phyloP scores from a whole-genome alignment of 23 red algal species.

The Cyanidioschyzon merolae region DNA sequence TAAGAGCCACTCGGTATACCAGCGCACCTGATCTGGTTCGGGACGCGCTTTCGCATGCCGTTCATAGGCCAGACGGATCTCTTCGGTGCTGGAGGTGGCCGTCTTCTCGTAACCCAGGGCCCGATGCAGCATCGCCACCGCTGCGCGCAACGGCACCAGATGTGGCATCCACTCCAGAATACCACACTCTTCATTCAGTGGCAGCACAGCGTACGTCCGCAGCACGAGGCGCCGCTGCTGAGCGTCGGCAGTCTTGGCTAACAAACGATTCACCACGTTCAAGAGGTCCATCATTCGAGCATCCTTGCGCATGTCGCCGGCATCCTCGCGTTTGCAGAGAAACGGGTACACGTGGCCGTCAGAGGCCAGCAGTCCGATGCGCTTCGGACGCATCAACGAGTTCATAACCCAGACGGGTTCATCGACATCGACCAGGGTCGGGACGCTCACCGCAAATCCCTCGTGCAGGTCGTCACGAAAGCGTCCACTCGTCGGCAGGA shows the following conservation, averaged over 20 bases:
- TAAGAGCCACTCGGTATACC: constrained; percentile 61
- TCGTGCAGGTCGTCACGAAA: neutral
- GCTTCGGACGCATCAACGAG: constrained; percentile 84
- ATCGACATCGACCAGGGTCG: constrained; percentile 49
- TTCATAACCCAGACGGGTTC: constrained; percentile 58
- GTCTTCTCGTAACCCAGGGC: constrained; percentile 19
- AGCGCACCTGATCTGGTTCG: constrained; percentile 2
- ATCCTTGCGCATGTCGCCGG: constrained; percentile 91
- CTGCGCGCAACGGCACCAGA: constrained; percentile 47
- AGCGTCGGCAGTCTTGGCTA: constrained; percentile 26
- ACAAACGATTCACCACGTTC: constrained; percentile 61
- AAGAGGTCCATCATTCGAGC: constrained; percentile 82
- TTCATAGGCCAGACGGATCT: constrained; percentile 43
- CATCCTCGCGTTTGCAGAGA: constrained; percentile 66
- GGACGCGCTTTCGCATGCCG: constrained; percentile 2
- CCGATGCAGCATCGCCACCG: constrained; percentile 34
- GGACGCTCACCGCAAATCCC: constrained; percentile 34
- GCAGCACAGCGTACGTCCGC: constrained; percentile 84
- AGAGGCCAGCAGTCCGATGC: constrained; percentile 57
- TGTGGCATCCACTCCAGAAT: constrained; percentile 97
- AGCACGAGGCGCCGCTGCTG: constrained; percentile 38
- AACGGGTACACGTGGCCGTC: constrained; percentile 73
- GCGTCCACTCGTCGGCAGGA: constrained; percentile 18
- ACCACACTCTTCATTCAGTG: constrained; percentile 88
- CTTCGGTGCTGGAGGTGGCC: too few relatives aligned